Base-by-base conservation (phyloP, 2,329 filamentous ascomycete species). In the Xylariomycetidae sp. region DNA sequence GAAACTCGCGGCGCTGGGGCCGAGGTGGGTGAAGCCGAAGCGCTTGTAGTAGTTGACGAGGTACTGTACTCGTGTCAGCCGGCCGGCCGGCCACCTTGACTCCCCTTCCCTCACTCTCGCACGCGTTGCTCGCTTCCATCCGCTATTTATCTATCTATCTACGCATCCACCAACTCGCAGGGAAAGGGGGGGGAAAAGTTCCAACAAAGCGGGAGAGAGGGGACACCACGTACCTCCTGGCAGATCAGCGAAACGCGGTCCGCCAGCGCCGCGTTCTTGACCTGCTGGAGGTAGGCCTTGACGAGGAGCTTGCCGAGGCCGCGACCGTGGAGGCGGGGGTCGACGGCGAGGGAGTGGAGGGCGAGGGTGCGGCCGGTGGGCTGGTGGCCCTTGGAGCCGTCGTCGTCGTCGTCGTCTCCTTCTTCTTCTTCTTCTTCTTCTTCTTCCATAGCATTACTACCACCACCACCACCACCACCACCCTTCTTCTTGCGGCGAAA, bases 261-360 rank as follows among this genome's bases (percentile, higher is more conserved):
- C 3, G 79, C 84, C 29, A 85, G 70, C 2, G 71, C 78, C 2
- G 81, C 74, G 39, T 76, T 74, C 51, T 76, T 79, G 60, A 92
- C 82, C 33, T 85, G 74, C 54, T 89, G 80, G 35, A 89, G 69
- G 52, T 88, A 95, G 4, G 81, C 73, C 57, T 76, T 80, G 64
- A 94, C 68, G 39, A 93, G 63, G 14, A 81, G 77, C 42, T 74
- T 78, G 12, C 85, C 89, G 3, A 94, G 66, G 1, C 85, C 83
- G 37, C 79, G 76, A 20, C 76, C 70, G 20, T 92, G 85, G 36
- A 87, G 76, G 38, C 79, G 74, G 1, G 85, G 86, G 34, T 83
- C 68, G 5, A 95, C 80, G 13, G 84, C 85, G 5, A 95, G 69
- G 1, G 85, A 90, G 60, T 95, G 89, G 31, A 95, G 63, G 35